A percentile compares a stretch with the other conserved stretches of the same genome.
These are phyloP conservation scores for Camellia japonica DNA, from an alignment of 148 eudicot species.

Conservation along the genomic window DNA sequence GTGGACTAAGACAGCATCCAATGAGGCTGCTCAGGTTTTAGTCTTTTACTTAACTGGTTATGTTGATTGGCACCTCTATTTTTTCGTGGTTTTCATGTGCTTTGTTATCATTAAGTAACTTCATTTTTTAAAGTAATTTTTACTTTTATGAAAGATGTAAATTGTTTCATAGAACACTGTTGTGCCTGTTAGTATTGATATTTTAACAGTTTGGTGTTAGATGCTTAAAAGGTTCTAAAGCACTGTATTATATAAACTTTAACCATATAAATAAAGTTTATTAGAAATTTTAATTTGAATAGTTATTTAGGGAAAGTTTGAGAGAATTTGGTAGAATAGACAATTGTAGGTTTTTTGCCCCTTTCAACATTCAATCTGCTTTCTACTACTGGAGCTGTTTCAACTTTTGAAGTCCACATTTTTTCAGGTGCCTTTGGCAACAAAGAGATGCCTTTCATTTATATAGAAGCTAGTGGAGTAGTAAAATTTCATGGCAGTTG, in stretches of 20 bases:
- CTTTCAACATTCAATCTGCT: background rate
- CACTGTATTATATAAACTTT: background rate
- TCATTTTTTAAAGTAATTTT: background rate
- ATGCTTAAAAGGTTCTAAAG: background rate
- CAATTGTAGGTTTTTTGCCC: background rate
- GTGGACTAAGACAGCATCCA: constrained; percentile 87
- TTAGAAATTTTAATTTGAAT: too few species aligned
- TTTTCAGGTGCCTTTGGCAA: too few species aligned
- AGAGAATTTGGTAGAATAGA: background rate
- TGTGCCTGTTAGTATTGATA: background rate
- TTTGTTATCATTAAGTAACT: background rate
- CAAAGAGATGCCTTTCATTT: too few species aligned
- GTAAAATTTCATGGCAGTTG: too few species aligned
- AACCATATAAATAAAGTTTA: background rate
- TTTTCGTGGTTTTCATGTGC: background rate
- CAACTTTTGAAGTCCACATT: background rate
- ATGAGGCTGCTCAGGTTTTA: constrained; percentile 91
- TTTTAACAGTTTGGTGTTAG: background rate
- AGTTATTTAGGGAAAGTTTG: too few species aligned
- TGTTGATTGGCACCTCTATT: background rate
- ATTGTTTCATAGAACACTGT: background rate
- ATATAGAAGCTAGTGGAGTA: too few species aligned
- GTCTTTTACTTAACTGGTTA: background rate
- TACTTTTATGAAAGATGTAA: background rate
- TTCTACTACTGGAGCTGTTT: background rate